phyloP scores from a whole-genome alignment of 192 early-diverging fungal species.

The Rhizophagus sp. region DNA sequence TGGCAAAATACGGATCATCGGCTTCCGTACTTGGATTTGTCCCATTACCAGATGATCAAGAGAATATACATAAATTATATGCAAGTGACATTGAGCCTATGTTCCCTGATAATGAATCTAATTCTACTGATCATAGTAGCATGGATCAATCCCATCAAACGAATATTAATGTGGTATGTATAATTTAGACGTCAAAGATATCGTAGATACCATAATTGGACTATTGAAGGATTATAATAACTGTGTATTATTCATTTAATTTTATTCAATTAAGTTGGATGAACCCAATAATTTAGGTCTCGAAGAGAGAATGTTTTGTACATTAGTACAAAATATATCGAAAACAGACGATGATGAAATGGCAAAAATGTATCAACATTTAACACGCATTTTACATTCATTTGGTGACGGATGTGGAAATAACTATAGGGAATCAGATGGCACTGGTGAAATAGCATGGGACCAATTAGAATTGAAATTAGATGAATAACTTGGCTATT shows the following conservation, averaged over 20 bases:
- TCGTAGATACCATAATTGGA: not conserved
- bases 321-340: not conserved
- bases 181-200: not conserved
- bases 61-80: constrained; percentile 26
- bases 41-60: constrained; percentile 22
- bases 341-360: constrained; percentile 10
- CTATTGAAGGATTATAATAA: too few species aligned
- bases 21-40: constrained; percentile 18
- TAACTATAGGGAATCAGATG: too few species aligned
- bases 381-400: constrained; percentile 2
- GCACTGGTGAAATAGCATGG: not conserved
- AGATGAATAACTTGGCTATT: too few species aligned
- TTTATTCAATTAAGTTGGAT: not conserved
- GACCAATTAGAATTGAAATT: not conserved
- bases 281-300: not conserved
- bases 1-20: constrained; percentile 9
- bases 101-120: not conserved
- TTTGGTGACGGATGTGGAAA: not conserved
- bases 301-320: not conserved
- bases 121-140: not conserved
- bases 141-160: not conserved
- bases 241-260: too few species aligned
- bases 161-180: not conserved
- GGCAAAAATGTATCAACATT: constrained; percentile 27
- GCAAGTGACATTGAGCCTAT: not conserved